Evolutionary conservation across 179 eudicot species (phyloP).

Genomic region (Spinacia oleracea): DNA sequence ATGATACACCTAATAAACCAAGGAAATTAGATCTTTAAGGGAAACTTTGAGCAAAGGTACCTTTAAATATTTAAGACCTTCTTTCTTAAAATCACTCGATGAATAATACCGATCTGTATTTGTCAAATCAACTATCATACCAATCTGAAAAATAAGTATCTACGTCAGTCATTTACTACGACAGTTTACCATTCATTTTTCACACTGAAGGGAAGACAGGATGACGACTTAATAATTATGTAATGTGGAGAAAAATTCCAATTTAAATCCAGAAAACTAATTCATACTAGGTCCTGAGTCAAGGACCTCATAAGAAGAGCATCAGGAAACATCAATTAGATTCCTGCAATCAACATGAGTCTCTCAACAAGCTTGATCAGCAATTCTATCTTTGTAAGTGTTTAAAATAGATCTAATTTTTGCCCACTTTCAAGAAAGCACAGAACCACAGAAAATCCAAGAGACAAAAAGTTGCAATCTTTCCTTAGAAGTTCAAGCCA

Average conservation of each 20-base stretch:
- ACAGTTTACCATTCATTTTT: not conserved
- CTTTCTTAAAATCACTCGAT: conserved; percentile 37
- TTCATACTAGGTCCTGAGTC: not conserved
- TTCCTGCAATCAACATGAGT: not conserved
- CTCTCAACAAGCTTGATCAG: not conserved
- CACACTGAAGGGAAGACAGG: conserved; percentile 1
- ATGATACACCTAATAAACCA: not conserved
- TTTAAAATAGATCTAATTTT: not conserved
- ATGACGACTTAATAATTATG: not conserved
- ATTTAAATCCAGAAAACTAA: not conserved
- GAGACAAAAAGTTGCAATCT: not conserved
- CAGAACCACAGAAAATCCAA: not conserved
- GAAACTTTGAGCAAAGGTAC: conserved; percentile 18
- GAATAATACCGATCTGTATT: conserved; percentile 60
- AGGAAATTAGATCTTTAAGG: not conserved
- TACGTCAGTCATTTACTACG: not conserved
- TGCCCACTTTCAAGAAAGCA: not conserved
- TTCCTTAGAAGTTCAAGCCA: not conserved
- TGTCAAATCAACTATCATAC: conserved; percentile 60
- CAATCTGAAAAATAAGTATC: conserved; percentile 39
- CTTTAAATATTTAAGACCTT: conserved; percentile 49
- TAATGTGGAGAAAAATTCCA: not conserved
- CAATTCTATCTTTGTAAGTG: not conserved
- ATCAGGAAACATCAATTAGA: not conserved
- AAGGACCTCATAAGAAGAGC: not conserved